Evolutionary conservation across 2,329 filamentous ascomycete genomes (phyloP).

Genomic region (Scedosporium apiospermum): DNA sequence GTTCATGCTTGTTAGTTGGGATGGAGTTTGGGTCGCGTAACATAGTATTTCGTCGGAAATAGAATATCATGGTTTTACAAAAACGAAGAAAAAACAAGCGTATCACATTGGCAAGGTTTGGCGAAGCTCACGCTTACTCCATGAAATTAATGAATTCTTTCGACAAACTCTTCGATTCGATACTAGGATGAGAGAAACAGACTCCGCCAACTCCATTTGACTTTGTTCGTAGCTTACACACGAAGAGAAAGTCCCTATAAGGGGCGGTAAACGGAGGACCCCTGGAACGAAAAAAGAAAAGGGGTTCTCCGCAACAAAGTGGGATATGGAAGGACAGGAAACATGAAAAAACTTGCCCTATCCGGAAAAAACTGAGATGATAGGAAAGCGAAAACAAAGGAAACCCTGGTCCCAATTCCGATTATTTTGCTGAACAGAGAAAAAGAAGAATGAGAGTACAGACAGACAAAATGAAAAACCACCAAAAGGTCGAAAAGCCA

Average conservation of each 20-base stretch:
- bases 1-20: conserved; percentile 3
- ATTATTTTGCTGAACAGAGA: conserved; percentile 1
- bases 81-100: not conserved
- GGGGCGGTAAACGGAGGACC: not conserved
- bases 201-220: not conserved
- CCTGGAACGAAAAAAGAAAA: not conserved
- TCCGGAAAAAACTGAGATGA: not conserved
- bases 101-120: too few relatives aligned
- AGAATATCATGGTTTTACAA: conserved; percentile 1
- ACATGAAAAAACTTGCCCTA: not conserved
- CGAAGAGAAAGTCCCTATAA: not conserved
- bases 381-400: not conserved
- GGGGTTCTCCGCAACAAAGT: not conserved
- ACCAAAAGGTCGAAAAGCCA: not conserved
- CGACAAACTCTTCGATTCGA: not conserved
- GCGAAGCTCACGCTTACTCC: too few relatives aligned
- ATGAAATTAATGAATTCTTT: too few relatives aligned
- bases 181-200: not conserved
- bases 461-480: not conserved
- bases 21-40: not conserved
- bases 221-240: not conserved
- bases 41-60: not conserved
- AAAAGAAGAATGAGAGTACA: conserved; percentile 4
- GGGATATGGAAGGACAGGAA: not conserved
- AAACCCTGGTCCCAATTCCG: not conserved